These are phyloP conservation scores for Suillus spraguei DNA, from an alignment of 768 basidiomycete species.

Conservation along the genomic window DNA sequence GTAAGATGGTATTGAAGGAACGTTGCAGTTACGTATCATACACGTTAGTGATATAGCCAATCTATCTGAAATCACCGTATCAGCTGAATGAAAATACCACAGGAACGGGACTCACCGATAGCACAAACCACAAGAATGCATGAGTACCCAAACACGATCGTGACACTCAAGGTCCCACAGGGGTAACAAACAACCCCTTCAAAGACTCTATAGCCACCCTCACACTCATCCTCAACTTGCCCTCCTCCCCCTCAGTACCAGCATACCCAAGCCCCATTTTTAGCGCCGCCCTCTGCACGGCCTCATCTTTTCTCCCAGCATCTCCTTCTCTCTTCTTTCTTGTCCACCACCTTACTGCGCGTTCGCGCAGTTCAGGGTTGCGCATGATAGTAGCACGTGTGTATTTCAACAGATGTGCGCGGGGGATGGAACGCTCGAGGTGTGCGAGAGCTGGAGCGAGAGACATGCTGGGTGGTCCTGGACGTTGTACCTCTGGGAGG, in stretches of 20 bases:
- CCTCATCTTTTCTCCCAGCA: slow-evolving; percentile 49
- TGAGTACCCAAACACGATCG: background rate
- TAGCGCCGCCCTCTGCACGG: slow-evolving; percentile 46
- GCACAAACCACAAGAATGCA: background rate
- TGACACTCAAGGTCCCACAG: background rate
- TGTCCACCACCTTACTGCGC: slow-evolving; percentile 59
- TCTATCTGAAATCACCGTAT: background rate
- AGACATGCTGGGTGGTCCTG: slow-evolving; percentile 32
- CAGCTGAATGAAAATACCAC: background rate
- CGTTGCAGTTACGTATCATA: background rate
- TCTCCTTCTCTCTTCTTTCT: slow-evolving; percentile 54
- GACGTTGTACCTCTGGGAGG: slow-evolving; percentile 21
- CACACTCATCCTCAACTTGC: slow-evolving; percentile 27
- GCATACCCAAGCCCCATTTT: slow-evolving; percentile 45
- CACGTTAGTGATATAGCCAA: background rate
- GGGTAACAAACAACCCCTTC: slow-evolving; percentile 23
- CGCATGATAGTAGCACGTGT: slow-evolving; percentile 61
- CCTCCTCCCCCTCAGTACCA: slow-evolving; percentile 22
- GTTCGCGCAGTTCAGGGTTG: slow-evolving; percentile 46
- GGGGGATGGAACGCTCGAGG: slow-evolving; percentile 42
- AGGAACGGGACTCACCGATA: background rate
- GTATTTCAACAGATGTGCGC: slow-evolving; percentile 58
- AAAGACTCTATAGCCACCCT: slow-evolving; percentile 30
- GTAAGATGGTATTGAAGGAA: background rate
- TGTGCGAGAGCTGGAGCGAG: slow-evolving; percentile 28